Percentiles rank a stretch among this genome's conserved stretches.
These are phyloP conservation scores for Ceratocystis papillata DNA, from an alignment of 2,329 filamentous ascomycete genomes.

Conservation along the genomic window DNA sequence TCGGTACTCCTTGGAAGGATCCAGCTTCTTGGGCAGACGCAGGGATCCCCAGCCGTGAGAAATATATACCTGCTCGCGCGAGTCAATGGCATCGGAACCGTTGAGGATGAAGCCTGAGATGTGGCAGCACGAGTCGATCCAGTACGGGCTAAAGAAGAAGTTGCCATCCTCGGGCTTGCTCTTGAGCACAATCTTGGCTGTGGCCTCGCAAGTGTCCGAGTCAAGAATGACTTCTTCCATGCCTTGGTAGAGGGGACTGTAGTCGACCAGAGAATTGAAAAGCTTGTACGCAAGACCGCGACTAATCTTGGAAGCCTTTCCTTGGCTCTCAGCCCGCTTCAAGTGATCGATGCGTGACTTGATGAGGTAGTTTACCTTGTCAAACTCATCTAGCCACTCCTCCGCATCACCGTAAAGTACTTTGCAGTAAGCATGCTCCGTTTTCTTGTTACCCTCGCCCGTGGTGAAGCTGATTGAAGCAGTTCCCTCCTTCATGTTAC, in stretches of 20 bases:
- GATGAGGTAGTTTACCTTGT: conserved; percentile 59
- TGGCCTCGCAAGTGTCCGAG: conserved; percentile 44
- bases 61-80: conserved; percentile 46
- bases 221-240: conserved; percentile 49
- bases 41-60: conserved; percentile 50
- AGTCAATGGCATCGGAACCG: conserved; percentile 45
- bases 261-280: conserved; percentile 47
- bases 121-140: conserved; percentile 49
- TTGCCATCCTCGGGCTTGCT: conserved; percentile 39
- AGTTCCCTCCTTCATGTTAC: conserved; percentile 44
- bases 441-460: conserved; percentile 47
- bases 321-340: conserved; percentile 49
- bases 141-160: conserved; percentile 48
- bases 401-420: conserved; percentile 51
- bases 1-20: conserved; percentile 40
- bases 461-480: conserved; percentile 50
- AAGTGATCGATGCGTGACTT: conserved; percentile 50
- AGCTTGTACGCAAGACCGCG: conserved; percentile 70
- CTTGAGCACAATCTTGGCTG: conserved; percentile 43
- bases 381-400: conserved; percentile 54
- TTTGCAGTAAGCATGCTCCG: conserved; percentile 51
- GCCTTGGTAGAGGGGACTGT: conserved; percentile 43
- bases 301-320: conserved; percentile 60
- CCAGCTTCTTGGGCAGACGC: conserved; percentile 40
- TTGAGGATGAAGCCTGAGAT: conserved; percentile 53